These are phyloP conservation scores for Wickerhamiella shivajii DNA, from an alignment of 805 yeast species.

Conservation along the genomic window DNA sequence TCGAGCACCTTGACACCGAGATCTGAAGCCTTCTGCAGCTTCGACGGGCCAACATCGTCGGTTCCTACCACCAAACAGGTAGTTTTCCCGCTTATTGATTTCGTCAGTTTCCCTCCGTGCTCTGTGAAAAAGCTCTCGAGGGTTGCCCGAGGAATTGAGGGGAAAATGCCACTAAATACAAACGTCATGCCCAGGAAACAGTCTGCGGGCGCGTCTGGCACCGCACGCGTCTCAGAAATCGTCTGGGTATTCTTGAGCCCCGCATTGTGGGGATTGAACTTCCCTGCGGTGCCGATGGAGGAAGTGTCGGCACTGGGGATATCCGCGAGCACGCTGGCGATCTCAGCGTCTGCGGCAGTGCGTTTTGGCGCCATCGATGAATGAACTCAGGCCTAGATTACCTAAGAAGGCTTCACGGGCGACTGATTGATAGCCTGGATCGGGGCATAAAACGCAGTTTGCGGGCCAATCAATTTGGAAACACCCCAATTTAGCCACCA, in stretches of 20 bases:
- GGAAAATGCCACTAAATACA: constrained; percentile 84
- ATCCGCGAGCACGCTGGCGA: constrained; percentile 37
- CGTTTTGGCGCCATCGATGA: too few relatives aligned
- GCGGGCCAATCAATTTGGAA: too few relatives aligned
- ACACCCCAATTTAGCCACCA: too few relatives aligned
- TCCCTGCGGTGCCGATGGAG: constrained; percentile 33
- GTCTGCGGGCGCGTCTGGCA: constrained; percentile 32
- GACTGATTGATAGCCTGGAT: too few relatives aligned
- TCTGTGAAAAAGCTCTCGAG: constrained; percentile 63
- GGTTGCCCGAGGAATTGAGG: constrained; percentile 59
- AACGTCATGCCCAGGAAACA: constrained; percentile 80
- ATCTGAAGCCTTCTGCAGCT: constrained; percentile 62
- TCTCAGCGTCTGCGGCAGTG: too few relatives aligned
- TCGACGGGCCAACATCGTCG: constrained; percentile 90
- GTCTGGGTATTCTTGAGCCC: background rate
- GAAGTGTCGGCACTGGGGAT: constrained; percentile 66
- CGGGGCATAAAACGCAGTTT: too few relatives aligned
- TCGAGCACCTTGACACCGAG: constrained; percentile 65
- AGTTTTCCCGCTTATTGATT: constrained; percentile 73
- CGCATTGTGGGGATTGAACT: constrained; percentile 31
- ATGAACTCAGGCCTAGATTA: too few relatives aligned
- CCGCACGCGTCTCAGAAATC: background rate
- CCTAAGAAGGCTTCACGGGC: too few relatives aligned
- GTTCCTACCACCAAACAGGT: constrained; percentile 86
- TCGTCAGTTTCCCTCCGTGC: constrained; percentile 83